Conservation (phyloP, 352 stramenopile genomes). For the Thraustochytrium sp. region DNA sequence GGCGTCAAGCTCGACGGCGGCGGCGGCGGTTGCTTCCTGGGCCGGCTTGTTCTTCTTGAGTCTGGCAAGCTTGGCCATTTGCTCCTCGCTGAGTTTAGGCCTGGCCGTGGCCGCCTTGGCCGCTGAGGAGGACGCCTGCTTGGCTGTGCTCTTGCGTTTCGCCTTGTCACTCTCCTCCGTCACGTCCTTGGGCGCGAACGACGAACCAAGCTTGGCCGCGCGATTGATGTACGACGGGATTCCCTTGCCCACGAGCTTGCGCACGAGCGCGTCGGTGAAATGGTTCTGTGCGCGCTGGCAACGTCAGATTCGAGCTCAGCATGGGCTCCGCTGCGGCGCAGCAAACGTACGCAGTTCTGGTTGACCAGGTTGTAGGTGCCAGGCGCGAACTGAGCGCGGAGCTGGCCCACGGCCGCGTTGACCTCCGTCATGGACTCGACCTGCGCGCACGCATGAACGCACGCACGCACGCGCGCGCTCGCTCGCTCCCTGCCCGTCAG, state of each 20-base stretch:
- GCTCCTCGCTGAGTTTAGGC: background rate
- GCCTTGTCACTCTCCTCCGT: background rate
- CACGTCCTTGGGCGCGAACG: constrained; percentile 7
- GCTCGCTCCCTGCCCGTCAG: background rate
- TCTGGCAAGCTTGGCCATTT: constrained; percentile 2
- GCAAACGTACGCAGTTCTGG: constrained; percentile 33
- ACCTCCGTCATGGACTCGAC: constrained; percentile 18
- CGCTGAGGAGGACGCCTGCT: background rate
- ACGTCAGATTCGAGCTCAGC: background rate
- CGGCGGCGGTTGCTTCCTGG: background rate
- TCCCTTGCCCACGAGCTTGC: background rate
- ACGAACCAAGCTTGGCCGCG: background rate
- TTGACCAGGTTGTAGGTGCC: constrained; percentile 14
- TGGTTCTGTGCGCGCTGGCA: constrained; percentile 6
- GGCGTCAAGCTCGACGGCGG: background rate
- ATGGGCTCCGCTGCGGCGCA: no score
- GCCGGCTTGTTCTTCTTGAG: background rate
- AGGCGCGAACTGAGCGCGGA: background rate
- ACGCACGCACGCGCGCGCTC: no score
- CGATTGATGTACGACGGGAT: constrained; percentile 32
- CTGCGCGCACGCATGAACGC: background rate
- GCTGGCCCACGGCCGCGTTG: constrained; percentile 15
- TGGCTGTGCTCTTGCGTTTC: background rate
- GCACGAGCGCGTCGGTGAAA: constrained; percentile 28
- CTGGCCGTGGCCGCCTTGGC: background rate